Conservation (phyloP, 2,329 filamentous ascomycete species). For the Aureobasidium subglaciale region DNA sequence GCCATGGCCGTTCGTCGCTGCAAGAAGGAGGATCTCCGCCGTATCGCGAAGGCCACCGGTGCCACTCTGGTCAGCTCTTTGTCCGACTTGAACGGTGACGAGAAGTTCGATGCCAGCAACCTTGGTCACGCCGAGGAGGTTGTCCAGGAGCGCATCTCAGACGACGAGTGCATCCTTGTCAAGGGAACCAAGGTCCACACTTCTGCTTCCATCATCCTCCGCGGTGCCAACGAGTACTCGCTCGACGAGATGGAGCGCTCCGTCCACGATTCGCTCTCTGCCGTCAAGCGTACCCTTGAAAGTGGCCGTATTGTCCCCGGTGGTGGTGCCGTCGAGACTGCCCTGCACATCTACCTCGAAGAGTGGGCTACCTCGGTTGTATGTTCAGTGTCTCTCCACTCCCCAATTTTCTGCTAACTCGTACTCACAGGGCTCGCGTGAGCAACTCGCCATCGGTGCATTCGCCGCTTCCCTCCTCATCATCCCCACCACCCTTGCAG, state of each 20-base stretch:
- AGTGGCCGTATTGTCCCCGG: constrained; percentile 95
- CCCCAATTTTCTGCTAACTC: constrained; percentile 5
- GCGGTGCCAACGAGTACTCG: constrained; percentile 90
- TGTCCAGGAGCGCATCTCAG: constrained; percentile 95
- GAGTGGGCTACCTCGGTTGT: constrained; percentile 96
- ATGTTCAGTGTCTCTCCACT: constrained; percentile 28
- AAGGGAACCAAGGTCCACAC: constrained; percentile 88
- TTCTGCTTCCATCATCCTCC: constrained; percentile 90
- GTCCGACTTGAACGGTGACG: constrained; percentile 94
- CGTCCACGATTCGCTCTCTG: constrained; percentile 91
- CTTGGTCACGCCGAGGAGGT: constrained; percentile 92
- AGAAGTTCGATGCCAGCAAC: constrained; percentile 86
- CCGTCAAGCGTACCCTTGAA: constrained; percentile 94
- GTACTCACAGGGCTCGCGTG: constrained; percentile 65
- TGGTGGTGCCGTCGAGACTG: constrained; percentile 95
- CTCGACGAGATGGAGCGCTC: constrained; percentile 99
- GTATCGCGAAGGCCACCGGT: constrained; percentile 93
- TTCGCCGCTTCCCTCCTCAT: constrained; percentile 91
- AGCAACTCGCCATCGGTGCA: constrained; percentile 95
- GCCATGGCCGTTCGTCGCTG: constrained; percentile 93
- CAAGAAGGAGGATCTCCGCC: constrained; percentile 95
- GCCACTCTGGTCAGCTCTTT: constrained; percentile 88
- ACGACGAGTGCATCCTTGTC: constrained; percentile 95
- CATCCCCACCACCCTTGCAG: constrained; percentile 91
- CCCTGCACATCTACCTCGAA: constrained; percentile 96